Conservation (phyloP, 176 grass and related monocot genomes). For the Hordeum marinum region DNA sequence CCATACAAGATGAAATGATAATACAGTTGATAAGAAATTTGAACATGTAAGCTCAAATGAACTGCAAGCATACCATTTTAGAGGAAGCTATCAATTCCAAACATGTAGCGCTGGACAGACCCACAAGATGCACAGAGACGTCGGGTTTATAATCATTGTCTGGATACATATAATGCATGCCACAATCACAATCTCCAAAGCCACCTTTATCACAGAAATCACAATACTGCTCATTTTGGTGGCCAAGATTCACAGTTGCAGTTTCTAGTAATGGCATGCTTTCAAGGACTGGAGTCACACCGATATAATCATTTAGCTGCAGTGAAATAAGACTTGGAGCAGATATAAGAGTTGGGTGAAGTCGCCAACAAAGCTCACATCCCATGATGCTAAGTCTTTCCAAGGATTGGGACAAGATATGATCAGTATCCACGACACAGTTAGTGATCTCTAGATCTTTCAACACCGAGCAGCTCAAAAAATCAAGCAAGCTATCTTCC, state of each 20-base stretch:
- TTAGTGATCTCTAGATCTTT: not conserved
- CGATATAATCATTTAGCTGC: not conserved
- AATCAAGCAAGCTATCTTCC: not conserved
- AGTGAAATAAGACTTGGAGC: constrained; percentile 4
- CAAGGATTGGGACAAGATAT: not conserved
- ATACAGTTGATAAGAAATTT: not conserved
- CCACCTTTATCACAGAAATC: constrained; percentile 5
- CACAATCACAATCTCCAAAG: not conserved
- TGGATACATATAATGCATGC: not conserved
- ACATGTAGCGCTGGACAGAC: not conserved
- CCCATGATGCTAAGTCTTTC: not conserved
- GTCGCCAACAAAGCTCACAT: not conserved
- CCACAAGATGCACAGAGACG: not conserved
- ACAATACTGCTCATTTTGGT: not conserved
- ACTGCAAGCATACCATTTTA: not conserved
- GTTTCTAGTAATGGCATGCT: not conserved
- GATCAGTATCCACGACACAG: not conserved
- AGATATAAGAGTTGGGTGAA: not conserved
- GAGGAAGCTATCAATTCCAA: constrained; percentile 1
- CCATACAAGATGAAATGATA: not conserved
- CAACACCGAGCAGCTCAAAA: not conserved
- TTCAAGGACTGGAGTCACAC: constrained; percentile 8
- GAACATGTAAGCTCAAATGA: not conserved
- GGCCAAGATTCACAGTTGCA: not conserved
- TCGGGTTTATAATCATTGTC: not conserved